phyloP scores from a whole-genome alignment of 192 early-diverging fungal genomes.

The Mortierella antarctica region DNA sequence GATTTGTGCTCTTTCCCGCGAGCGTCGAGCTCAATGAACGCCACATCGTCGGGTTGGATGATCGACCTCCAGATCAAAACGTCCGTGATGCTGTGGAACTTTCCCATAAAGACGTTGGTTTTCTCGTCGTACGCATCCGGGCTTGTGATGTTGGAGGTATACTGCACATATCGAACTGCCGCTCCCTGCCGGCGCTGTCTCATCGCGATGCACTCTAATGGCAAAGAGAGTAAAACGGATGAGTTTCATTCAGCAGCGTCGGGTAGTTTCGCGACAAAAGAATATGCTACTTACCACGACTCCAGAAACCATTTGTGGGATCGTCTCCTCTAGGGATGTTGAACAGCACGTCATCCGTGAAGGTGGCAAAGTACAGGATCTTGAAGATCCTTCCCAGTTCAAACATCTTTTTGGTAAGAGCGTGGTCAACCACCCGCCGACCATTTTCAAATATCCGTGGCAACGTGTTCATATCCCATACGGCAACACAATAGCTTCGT shows the following conservation, averaged over 20 bases:
- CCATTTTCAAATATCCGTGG: slow-evolving; percentile 76
- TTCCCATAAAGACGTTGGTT: slow-evolving; percentile 64
- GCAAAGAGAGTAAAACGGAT: not conserved
- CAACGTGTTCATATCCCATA: slow-evolving; percentile 66
- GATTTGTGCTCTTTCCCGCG: slow-evolving; percentile 62
- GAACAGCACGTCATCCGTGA: slow-evolving; percentile 68
- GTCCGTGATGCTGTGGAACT: slow-evolving; percentile 75
- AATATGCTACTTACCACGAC: slow-evolving; percentile 24
- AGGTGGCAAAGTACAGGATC: slow-evolving; percentile 63
- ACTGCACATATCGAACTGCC: slow-evolving; percentile 32
- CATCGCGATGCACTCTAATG: slow-evolving; percentile 27
- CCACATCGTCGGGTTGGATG: slow-evolving; percentile 68
- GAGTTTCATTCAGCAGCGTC: not conserved
- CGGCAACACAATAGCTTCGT: slow-evolving; percentile 65
- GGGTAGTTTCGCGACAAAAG: not conserved
- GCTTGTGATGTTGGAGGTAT: slow-evolving; percentile 27
- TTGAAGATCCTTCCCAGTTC: slow-evolving; percentile 66
- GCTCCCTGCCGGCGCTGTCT: slow-evolving; percentile 39
- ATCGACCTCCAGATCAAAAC: slow-evolving; percentile 75
- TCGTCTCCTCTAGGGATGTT: slow-evolving; percentile 65
- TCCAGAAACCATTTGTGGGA: slow-evolving; percentile 53
- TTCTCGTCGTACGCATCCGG: slow-evolving; percentile 68
- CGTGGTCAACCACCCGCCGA: slow-evolving; percentile 67
- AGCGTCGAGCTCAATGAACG: slow-evolving; percentile 66
- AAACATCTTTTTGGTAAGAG: slow-evolving; percentile 71